These are phyloP conservation scores for Antitrichia curtipendula DNA, from an alignment of 225 moss, liverwort and hornwort species.

Conservation along the genomic window DNA sequence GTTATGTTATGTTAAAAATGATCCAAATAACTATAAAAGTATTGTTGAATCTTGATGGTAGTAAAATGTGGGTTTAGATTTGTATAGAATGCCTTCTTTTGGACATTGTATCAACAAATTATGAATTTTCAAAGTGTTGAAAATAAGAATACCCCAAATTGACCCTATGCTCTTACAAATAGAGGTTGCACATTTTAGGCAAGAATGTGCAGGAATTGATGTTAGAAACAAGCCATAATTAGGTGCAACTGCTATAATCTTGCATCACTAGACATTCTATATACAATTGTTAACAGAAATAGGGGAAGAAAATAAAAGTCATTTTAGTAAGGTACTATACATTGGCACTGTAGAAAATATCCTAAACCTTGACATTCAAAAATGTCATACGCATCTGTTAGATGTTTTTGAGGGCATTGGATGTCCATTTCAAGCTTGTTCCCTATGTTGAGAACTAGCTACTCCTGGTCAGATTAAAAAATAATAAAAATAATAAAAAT, in stretches of 20 bases:
- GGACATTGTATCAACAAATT: not conserved
- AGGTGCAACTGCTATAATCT: not conserved
- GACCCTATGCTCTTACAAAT: rapidly evolving
- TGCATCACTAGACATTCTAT: not conserved
- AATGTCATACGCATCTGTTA: not conserved
- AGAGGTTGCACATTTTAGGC: not conserved
- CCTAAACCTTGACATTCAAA: not conserved
- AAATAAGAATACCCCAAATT: not conserved
- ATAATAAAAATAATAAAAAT: too few species aligned
- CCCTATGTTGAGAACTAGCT: too few species aligned
- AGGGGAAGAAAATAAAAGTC: not conserved
- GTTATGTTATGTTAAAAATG: not conserved
- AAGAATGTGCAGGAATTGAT: rapidly evolving
- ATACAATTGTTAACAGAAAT: not conserved
- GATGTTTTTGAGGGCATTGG: too few species aligned
- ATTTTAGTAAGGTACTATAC: too few species aligned
- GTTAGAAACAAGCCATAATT: not conserved
- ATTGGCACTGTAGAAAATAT: not conserved
- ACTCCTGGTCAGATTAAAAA: too few species aligned
- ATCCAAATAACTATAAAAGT: not conserved
- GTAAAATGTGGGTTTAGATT: not conserved
- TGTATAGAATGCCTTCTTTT: not conserved
- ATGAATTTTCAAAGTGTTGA: too few species aligned
- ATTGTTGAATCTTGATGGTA: not conserved
- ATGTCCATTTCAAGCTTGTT: too few species aligned